These are phyloP conservation scores for Inga oerstediana DNA, from an alignment of 306 rosid species.

Conservation along the genomic window DNA sequence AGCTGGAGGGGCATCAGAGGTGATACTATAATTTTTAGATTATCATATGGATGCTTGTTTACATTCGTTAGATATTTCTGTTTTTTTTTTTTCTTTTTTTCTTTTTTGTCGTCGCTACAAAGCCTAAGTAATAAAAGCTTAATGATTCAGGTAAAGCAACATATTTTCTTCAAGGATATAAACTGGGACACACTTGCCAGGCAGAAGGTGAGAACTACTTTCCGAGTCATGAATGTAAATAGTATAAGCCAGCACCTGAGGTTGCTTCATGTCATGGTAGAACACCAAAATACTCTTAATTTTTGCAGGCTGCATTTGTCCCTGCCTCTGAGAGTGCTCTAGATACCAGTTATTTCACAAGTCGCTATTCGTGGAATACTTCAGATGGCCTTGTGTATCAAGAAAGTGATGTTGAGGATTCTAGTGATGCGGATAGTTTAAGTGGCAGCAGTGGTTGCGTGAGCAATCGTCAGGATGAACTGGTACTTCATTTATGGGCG, in stretches of 20 bases:
- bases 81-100: neutral
- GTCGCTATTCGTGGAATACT: constrained; percentile 92
- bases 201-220: constrained; percentile 70
- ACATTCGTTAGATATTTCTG: constrained; percentile 18
- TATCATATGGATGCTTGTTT: constrained; percentile 20
- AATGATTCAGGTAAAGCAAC: constrained; percentile 84
- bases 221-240: constrained; percentile 31
- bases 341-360: constrained; percentile 93
- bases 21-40: constrained; percentile 36
- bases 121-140: constrained; percentile 32
- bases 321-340: constrained; percentile 94
- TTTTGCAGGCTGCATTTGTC: constrained; percentile 97
- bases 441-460: constrained; percentile 91
- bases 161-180: constrained; percentile 89
- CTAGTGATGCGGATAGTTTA: constrained; percentile 90
- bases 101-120: neutral
- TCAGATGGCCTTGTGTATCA: constrained; percentile 68
- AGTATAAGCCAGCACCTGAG: constrained; percentile 1
- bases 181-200: constrained; percentile 99
- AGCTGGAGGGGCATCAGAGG: constrained; percentile 95
- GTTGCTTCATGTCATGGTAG: constrained; percentile 39
- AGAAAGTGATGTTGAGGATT: constrained; percentile 78
- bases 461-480: constrained; percentile 94
- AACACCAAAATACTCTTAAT: constrained; percentile 6
- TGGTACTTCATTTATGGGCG: constrained; percentile 57